These are phyloP conservation scores for Microsporum audouinii DNA, from an alignment of 2,329 filamentous ascomycete species.

Conservation along the genomic window DNA sequence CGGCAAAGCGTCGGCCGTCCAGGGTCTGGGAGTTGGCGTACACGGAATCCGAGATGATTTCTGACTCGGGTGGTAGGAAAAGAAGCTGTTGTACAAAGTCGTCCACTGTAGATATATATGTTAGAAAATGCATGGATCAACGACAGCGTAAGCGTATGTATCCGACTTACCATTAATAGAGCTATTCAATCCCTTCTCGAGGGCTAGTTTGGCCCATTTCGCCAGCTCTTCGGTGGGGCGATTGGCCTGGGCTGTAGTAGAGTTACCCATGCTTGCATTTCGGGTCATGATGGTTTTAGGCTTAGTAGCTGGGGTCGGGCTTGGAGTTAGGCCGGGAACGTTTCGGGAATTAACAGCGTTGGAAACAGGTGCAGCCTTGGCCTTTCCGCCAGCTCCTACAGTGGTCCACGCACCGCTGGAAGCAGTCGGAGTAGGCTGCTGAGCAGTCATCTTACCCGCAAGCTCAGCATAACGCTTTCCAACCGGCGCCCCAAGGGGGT, in stretches of 20 bases:
- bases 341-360: constrained; percentile 42
- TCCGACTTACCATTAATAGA: constrained; percentile 52
- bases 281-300: constrained; percentile 18
- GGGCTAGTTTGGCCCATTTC: constrained; percentile 77
- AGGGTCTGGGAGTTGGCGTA: constrained; percentile 80
- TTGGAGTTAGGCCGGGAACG: constrained; percentile 28
- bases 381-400: constrained; percentile 85
- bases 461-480: constrained; percentile 93
- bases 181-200: constrained; percentile 61
- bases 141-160: constrained; percentile 15
- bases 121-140: constrained; percentile 23
- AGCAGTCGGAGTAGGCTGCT: constrained; percentile 28
- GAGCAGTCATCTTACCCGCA: constrained; percentile 59
- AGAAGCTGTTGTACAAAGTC: constrained; percentile 67
- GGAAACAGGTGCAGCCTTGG: constrained; percentile 47
- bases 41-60: constrained; percentile 79
- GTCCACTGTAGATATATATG: constrained; percentile 47
- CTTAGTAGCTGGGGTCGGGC: constrained; percentile 1
- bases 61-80: constrained; percentile 61
- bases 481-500: constrained; percentile 32
- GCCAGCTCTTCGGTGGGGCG: constrained; percentile 82
- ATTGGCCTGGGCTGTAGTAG: constrained; percentile 33
- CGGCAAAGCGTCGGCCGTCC: constrained; percentile 83
- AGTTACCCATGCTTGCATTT: background rate
- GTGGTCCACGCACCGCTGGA: constrained; percentile 72